phyloP scores from a whole-genome alignment of 2,329 filamentous ascomycete species.

The Hypomyces perniciosus region DNA sequence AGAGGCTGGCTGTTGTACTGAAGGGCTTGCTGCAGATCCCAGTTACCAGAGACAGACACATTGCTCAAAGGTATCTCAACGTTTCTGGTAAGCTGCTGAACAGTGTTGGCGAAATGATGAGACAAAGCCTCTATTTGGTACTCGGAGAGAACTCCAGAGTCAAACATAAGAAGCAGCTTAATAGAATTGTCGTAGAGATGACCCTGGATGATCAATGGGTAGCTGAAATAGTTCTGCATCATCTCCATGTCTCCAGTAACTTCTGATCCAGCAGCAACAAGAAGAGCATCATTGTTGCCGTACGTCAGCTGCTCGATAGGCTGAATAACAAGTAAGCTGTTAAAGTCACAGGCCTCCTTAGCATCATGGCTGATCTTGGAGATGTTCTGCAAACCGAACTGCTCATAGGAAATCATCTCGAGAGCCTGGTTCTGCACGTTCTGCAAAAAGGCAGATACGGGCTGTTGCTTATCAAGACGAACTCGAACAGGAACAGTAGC shows the following conservation, averaged over 20 bases:
- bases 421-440: constrained; percentile 3
- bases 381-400: constrained; percentile 19
- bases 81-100: background rate
- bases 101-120: constrained; percentile 4
- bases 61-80: background rate
- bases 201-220: constrained; percentile 6
- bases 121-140: constrained; percentile 2
- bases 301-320: constrained; percentile 7
- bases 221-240: constrained; percentile 8
- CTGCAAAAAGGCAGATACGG: constrained; percentile 15
- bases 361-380: constrained; percentile 13
- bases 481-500: constrained; percentile 25
- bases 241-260: background rate
- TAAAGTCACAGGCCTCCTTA: constrained; percentile 20
- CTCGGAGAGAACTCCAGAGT: background rate
- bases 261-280: background rate
- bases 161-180: constrained; percentile 1
- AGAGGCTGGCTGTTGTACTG: background rate
- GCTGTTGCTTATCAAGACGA: constrained; percentile 6
- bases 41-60: background rate
- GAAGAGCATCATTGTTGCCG: background rate
- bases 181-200: constrained; percentile 5
- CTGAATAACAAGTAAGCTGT: constrained; percentile 24
- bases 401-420: constrained; percentile 14
- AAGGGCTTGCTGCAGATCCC: constrained; percentile 2